Percentiles rank a stretch among this genome's conserved stretches.
Evolutionary conservation across 192 early-diverging fungal species (phyloP).

Genomic region (Powellomyces hirtus): DNA sequence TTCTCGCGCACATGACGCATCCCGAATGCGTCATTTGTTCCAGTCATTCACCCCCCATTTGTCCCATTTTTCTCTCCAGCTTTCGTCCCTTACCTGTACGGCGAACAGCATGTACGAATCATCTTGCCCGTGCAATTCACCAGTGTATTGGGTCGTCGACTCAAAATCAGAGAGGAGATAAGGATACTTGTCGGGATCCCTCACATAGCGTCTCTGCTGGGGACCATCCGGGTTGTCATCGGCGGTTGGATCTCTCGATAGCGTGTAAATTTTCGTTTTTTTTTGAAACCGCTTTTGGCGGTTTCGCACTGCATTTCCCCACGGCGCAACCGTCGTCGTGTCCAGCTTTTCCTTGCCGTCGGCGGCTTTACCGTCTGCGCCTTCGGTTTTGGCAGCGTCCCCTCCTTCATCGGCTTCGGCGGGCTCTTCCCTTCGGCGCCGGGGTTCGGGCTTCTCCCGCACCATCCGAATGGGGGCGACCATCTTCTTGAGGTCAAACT

Average conservation of each 20-base stretch:
- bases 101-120: constrained; percentile 37
- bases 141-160: constrained; percentile 15
- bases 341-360: constrained; percentile 26
- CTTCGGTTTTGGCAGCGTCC: background rate
- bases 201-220: background rate
- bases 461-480: constrained; percentile 31
- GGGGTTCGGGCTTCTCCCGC: constrained; percentile 33
- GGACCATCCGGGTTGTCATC: constrained; percentile 18
- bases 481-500: constrained; percentile 26
- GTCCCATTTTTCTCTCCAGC: too few relatives aligned
- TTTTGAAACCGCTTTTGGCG: constrained; percentile 46
- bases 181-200: constrained; percentile 44
- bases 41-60: too few relatives aligned
- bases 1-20: too few relatives aligned
- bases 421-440: background rate
- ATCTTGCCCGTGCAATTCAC: constrained; percentile 34
- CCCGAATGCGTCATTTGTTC: too few relatives aligned
- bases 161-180: constrained; percentile 42
- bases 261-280: constrained; percentile 44
- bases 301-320: constrained; percentile 26
- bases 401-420: background rate
- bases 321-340: constrained; percentile 23
- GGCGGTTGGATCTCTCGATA: constrained; percentile 23
- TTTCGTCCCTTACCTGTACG: constrained; percentile 17
- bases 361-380: background rate